Evolutionary conservation across 2,329 filamentous ascomycete genomes (phyloP), one percentile per base, ranked within the genome.

Genomic region (Fusarium sp.): DNA sequence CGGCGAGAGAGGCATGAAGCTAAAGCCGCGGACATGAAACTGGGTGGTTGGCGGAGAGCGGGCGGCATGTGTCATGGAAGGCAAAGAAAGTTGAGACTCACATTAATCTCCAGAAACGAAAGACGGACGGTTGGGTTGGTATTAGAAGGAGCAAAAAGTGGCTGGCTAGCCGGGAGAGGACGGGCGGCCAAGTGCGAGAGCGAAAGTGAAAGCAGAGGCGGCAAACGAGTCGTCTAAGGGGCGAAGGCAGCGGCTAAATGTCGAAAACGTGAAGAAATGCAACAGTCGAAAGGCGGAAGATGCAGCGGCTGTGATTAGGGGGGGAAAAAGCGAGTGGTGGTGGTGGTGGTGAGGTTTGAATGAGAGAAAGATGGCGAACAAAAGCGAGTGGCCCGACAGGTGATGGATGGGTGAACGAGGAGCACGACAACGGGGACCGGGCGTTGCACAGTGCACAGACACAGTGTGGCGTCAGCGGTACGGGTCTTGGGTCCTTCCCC

Each of bases 31-130:
- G 67, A 56, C 48, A 69, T 68, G 64, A 69, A 71, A 74, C 59
- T 68, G 65, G 72, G 75, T 76, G 80, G 80, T 80, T 81, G 80
- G 78, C 72, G 72, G 77, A 76, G 60, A 71, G 74, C 66, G 66
- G 68, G 72, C 73, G 73, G 79, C 76, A 81, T 79, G 77, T 78
- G 76, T 76, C 75, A 76, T 77, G 62, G 72, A 74, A 50, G 64
- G 77, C 65, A 77, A 79, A 77, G 72, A 77, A 74, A 79, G 75
- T 75, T 78, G 72, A 72, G 74, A 83, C 81, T 83, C 80, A 83
- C 81, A 82, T 82, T 82, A 79, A 82, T 82, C 68, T 81, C 78
- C 72, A 78, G 71, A 73, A 76, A 72, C 67, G 68, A 76, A 71
- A 65, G 73, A 71, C 68, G 74, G 43, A 48, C 22, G 43, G 43